These are phyloP conservation scores for Penicillium sp. DNA, from an alignment of 2,329 filamentous ascomycete genomes.

Conservation along the genomic window DNA sequence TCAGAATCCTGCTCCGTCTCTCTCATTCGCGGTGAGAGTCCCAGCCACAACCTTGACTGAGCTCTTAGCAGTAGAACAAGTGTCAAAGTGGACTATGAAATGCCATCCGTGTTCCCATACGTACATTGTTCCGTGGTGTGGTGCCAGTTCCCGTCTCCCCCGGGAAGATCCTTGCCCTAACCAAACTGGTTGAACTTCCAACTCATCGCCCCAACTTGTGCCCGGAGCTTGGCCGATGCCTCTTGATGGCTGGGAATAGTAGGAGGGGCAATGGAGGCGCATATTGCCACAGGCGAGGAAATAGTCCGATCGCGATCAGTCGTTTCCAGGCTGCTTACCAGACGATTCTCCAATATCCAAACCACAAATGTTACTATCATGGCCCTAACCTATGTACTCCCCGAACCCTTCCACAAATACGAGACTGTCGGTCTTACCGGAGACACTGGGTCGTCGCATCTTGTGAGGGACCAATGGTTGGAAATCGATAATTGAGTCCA, in stretches of 20 bases:
- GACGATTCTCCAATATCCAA: not conserved
- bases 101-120: too few relatives aligned
- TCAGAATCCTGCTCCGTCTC: not conserved
- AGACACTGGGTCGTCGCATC: not conserved
- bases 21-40: too few relatives aligned
- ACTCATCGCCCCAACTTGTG: not conserved
- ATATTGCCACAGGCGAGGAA: not conserved
- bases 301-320: not conserved
- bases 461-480: not conserved
- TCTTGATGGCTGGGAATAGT: not conserved
- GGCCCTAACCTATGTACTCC: not conserved
- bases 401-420: not conserved
- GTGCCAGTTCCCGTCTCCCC: not conserved
- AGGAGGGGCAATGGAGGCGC: not conserved
- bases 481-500: not conserved
- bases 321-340: too few relatives aligned
- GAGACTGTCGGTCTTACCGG: not conserved
- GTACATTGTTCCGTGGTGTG: not conserved
- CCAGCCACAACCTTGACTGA: not conserved
- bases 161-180: constrained; percentile 4
- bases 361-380: not conserved
- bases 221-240: not conserved
- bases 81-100: not conserved
- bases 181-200: not conserved
- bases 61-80: not conserved